Percentiles rank a stretch among this genome's conserved stretches.
phyloP scores from a whole-genome alignment of 192 early-diverging fungal genomes.

The Dimargaris xerosporica region DNA sequence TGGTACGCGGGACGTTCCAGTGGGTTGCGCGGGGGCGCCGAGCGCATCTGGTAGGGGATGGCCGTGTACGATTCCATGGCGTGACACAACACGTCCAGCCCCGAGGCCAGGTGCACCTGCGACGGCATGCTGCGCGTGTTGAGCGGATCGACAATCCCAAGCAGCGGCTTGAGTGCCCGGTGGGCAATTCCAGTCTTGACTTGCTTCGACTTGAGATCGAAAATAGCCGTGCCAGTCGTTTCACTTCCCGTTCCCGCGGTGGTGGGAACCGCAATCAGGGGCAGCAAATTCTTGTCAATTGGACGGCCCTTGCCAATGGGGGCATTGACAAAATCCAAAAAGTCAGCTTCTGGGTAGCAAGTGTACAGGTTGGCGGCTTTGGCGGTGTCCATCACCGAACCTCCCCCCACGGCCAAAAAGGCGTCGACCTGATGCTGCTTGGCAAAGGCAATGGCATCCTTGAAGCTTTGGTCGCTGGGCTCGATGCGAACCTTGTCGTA shows the following conservation, averaged over 20 bases:
- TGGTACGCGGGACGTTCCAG: slow-evolving; percentile 78
- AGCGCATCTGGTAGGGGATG: slow-evolving; percentile 63
- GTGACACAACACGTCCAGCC: slow-evolving; percentile 83
- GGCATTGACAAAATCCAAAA: slow-evolving; percentile 85
- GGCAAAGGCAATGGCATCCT: slow-evolving; percentile 67
- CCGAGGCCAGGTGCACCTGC: slow-evolving; percentile 70
- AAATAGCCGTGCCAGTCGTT: slow-evolving; percentile 87
- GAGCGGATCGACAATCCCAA: slow-evolving; percentile 77
- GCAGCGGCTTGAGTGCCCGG: slow-evolving; percentile 64
- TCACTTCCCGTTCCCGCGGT: slow-evolving; percentile 69
- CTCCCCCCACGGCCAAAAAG: slow-evolving; percentile 82
- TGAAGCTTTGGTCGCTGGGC: slow-evolving; percentile 69
- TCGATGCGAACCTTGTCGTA: slow-evolving; percentile 70
- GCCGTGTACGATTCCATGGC: slow-evolving; percentile 87
- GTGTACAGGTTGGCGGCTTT: slow-evolving; percentile 85
- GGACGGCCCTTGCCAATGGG: slow-evolving; percentile 77
- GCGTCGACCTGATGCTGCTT: slow-evolving; percentile 59
- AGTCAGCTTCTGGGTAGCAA: slow-evolving; percentile 61
- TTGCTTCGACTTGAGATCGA: slow-evolving; percentile 66
- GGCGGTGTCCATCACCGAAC: slow-evolving; percentile 79
- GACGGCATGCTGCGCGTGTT: slow-evolving; percentile 77
- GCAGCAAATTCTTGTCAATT: slow-evolving; percentile 53
- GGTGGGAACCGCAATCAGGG: slow-evolving; percentile 61
- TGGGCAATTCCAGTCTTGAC: slow-evolving; percentile 85
- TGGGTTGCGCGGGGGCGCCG: slow-evolving; percentile 64